These are phyloP conservation scores for Thermoascus crustaceus DNA, from an alignment of 2,329 filamentous ascomycete species.

Conservation along the genomic window DNA sequence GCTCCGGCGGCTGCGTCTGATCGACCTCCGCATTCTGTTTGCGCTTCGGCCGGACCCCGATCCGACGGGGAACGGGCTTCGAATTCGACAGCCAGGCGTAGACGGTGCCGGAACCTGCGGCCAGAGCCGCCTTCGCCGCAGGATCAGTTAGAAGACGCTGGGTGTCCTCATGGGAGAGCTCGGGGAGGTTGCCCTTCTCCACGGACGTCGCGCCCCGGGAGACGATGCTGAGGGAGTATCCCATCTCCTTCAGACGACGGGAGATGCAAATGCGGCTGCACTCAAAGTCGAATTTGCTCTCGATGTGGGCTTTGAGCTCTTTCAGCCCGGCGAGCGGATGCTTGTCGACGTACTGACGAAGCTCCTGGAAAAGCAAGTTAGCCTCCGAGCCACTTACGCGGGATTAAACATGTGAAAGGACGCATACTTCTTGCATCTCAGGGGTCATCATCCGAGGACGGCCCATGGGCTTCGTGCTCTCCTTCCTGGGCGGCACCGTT, in stretches of 20 bases:
- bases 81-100: constrained; percentile 2
- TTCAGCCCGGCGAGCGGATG: constrained; percentile 4
- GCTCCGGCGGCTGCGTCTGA: no score
- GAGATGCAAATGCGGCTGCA: constrained; percentile 4
- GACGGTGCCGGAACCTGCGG: neutral
- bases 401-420: no score
- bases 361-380: neutral
- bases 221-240: constrained; percentile 5
- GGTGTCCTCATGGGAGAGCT: constrained; percentile 2
- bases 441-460: constrained; percentile 2
- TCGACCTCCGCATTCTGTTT: neutral
- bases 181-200: constrained; percentile 3
- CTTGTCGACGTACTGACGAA: constrained; percentile 5
- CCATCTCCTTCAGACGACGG: constrained; percentile 6
- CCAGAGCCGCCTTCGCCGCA: neutral
- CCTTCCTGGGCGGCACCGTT: constrained; percentile 3
- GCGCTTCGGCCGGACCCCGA: neutral
- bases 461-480: constrained; percentile 5
- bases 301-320: constrained; percentile 5
- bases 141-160: constrained; percentile 2
- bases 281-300: constrained; percentile 3
- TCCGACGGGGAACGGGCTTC: constrained; percentile 2
- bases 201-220: constrained; percentile 2
- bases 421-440: constrained; percentile 4
- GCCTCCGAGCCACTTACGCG: no score